Evolutionary conservation across 371 early-diverging fungal species (phyloP).

Genomic region (Rhizomucor pusillus): DNA sequence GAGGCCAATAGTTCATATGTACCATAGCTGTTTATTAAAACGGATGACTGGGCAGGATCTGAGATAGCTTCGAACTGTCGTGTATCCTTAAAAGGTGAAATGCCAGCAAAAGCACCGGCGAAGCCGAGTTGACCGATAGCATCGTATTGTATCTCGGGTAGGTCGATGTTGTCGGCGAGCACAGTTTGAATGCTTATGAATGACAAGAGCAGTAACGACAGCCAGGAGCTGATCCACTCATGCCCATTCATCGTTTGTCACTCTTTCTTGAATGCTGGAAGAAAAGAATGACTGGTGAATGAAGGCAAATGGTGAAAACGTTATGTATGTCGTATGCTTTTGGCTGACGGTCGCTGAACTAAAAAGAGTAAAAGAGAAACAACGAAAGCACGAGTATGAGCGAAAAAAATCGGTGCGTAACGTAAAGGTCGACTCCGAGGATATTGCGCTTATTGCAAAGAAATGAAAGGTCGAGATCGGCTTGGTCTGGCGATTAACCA

Average conservation of each 20-base stretch:
- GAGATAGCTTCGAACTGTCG: conserved; percentile 22
- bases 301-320: not conserved
- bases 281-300: too few relatives aligned
- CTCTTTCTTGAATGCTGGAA: too few relatives aligned
- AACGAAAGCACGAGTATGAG: conserved; percentile 4
- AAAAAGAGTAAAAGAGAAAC: conserved; percentile 10
- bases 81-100: conserved; percentile 22
- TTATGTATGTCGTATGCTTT: not conserved
- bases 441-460: not conserved
- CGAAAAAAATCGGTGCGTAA: conserved; percentile 9
- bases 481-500: too few relatives aligned
- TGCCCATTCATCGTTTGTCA: conserved; percentile 1
- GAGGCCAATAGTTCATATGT: conserved; percentile 19
- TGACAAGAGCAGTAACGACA: not conserved
- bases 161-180: conserved; percentile 2
- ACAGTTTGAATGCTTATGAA: not conserved
- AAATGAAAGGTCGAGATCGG: too few relatives aligned
- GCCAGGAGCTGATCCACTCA: not conserved
- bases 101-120: conserved; percentile 38
- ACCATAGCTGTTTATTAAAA: conserved; percentile 18
- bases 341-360: not conserved
- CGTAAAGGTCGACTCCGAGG: conserved; percentile 5
- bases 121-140: conserved; percentile 32
- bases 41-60: conserved; percentile 10
- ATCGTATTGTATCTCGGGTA: conserved; percentile 13